Percentiles rank a stretch among this genome's conserved stretches.
Evolutionary conservation across 208 protist genomes (phyloP).

Genomic region (Acanthamoeba culbertsoni): DNA sequence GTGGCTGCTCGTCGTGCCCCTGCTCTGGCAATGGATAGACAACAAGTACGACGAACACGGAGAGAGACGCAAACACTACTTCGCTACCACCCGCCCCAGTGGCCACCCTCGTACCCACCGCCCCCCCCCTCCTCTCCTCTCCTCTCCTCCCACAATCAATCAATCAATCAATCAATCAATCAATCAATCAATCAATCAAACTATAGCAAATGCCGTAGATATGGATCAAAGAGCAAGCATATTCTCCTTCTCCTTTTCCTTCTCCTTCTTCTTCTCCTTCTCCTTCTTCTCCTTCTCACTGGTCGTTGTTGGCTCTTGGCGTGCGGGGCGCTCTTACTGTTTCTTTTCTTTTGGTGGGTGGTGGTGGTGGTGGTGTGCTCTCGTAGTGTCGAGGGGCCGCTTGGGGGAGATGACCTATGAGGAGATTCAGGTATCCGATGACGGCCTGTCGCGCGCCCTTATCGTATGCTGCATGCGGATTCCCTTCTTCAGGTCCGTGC

Average conservation of each 20-base stretch:
- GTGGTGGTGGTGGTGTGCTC: neutral
- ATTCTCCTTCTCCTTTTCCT: neutral
- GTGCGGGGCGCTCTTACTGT: too few relatives aligned
- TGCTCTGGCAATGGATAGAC: constrained; percentile 1
- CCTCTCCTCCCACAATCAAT: too few relatives aligned
- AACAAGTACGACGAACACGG: constrained; percentile 38
- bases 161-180: too few relatives aligned
- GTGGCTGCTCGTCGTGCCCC: neutral
- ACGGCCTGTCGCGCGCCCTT: neutral
- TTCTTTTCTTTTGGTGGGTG: neutral
- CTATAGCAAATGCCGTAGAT: too few relatives aligned
- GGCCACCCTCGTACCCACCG: too few relatives aligned
- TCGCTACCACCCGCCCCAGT: neutral
- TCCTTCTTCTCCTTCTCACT: too few relatives aligned
- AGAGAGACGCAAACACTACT: neutral
- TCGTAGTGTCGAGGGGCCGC: neutral
- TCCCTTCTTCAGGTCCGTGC: neutral
- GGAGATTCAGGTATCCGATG: neutral
- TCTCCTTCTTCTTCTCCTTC: neutral
- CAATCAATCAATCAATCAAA: too few relatives aligned
- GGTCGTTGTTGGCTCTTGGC: neutral
- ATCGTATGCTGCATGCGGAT: neutral
- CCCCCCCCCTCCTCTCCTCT: too few relatives aligned
- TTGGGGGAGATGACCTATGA: neutral
- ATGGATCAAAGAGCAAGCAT: neutral